phyloP scores from a whole-genome alignment of 23 red algal species.

The Gracilaria gracilis region DNA sequence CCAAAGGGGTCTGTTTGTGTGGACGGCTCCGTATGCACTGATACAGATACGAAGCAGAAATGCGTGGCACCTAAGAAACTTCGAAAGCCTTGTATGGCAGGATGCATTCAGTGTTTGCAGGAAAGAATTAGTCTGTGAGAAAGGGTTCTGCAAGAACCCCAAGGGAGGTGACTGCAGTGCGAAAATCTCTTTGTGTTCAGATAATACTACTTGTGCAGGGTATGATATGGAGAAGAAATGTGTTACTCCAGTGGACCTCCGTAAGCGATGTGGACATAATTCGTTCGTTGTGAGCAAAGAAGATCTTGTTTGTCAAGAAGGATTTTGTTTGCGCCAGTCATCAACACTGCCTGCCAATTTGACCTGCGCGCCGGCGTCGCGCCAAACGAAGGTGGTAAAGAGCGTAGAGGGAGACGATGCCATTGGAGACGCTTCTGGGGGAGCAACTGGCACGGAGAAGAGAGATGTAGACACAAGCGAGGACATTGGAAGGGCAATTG shows the following conservation, averaged over 20 bases:
- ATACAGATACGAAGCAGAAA: conserved; percentile 3
- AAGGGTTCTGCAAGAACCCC: no score
- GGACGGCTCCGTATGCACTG: background rate
- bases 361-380: conserved; percentile 52
- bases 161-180: no score
- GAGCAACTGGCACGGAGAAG: conserved; percentile 74
- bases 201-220: no score
- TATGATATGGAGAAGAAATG: no score
- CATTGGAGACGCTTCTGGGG: background rate
- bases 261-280: conserved; percentile 1
- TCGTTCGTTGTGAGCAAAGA: background rate
- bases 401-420: conserved; percentile 18
- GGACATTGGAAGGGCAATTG: conserved; percentile 48
- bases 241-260: conserved; percentile 12
- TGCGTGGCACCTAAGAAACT: conserved; percentile 20
- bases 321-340: conserved; percentile 74
- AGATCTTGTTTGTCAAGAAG: conserved; percentile 27
- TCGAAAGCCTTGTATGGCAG: no score
- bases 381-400: conserved; percentile 77
- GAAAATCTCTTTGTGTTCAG: no score
- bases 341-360: conserved; percentile 69
- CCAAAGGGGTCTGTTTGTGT: background rate
- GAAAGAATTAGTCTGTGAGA: conserved; percentile 29
- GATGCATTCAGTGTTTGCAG: conserved; percentile 47
- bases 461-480: conserved; percentile 55